phyloP scores from a whole-genome alignment of 2,329 filamentous ascomycete species.

The Magnaporthales sp. region DNA sequence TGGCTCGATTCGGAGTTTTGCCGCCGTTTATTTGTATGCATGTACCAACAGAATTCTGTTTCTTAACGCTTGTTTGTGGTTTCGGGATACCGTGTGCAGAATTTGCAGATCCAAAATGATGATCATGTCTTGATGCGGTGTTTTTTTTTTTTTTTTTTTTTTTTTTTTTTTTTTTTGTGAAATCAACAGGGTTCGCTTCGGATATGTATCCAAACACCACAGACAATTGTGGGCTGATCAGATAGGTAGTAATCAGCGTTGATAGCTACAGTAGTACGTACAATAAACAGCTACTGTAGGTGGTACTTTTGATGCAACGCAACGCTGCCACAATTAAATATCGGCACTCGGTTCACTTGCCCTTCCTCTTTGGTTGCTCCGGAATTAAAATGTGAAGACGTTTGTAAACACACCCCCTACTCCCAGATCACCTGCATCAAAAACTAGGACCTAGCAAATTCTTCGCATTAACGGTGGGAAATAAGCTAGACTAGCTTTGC shows the following conservation, averaged over 20 bases:
- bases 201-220: background rate
- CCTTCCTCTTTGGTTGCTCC: background rate
- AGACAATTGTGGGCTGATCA: background rate
- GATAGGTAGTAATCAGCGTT: background rate
- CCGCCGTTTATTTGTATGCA: background rate
- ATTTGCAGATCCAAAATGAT: background rate
- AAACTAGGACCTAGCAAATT: background rate
- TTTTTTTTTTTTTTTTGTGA: too few relatives aligned
- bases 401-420: background rate
- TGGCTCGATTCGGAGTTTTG: background rate
- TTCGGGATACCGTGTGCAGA: too few relatives aligned
- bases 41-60: background rate
- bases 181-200: background rate
- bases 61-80: background rate
- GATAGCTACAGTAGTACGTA: background rate
- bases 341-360: background rate
- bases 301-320: background rate
- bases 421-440: background rate
- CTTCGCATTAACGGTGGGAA: background rate
- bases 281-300: background rate
- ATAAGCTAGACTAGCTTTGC: background rate
- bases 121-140: too few relatives aligned
- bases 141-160: too few relatives aligned
- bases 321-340: background rate
- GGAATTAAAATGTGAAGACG: background rate